Base-by-base conservation (phyloP, 176 grass and related monocot species). In the Hyparrhenia diplandra region DNA sequence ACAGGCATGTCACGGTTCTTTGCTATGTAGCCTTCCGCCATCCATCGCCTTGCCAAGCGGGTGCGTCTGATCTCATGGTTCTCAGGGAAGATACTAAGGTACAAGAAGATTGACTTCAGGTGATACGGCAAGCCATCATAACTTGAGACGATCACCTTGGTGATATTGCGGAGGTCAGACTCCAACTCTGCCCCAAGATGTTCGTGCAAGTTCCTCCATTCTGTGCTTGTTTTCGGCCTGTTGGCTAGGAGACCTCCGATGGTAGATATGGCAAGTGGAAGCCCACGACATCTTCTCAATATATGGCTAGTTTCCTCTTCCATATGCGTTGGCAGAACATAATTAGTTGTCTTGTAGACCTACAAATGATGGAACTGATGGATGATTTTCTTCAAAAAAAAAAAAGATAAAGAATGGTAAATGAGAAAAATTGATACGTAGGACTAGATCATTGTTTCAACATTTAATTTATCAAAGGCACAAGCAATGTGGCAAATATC, bases 51-150 rank as follows among this genome's bases (percentile, higher is more conserved):
- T 7, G 85, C 5, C 71, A 93, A 77, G 14, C 67, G 62, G 2
- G 64, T 81, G 13, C 46, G 34, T 54, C 64, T 69, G 16, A 93
- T 84, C 82, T 87, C 69, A 72, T 81, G 82, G 69, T 93, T 85
- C 36, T 87, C 70, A 13, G 84, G 80, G 5, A 93, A 93, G 49
- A 93, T 78, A 49, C 80, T 79, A 2, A 93, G 84, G 36, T 93
- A 93, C 65, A 93, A 69, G 72, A 93, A 85, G 58, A 85, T 87
- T 3, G 60, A 82, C 42, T 90, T 93, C 34, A 88, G 57, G 76
- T 90, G 40, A 43, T 90, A 88, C 3, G 91, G 82, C 36, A 94
- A 71, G 5, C 84, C 85, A 37, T 80, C 82, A 16, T 88, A 94
- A 59, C 85, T 94, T 5, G 89, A 78, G 9, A 60, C 40, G 2